phyloP scores from a whole-genome alignment of 768 basidiomycete species.

The Mycena albidolilacea region DNA sequence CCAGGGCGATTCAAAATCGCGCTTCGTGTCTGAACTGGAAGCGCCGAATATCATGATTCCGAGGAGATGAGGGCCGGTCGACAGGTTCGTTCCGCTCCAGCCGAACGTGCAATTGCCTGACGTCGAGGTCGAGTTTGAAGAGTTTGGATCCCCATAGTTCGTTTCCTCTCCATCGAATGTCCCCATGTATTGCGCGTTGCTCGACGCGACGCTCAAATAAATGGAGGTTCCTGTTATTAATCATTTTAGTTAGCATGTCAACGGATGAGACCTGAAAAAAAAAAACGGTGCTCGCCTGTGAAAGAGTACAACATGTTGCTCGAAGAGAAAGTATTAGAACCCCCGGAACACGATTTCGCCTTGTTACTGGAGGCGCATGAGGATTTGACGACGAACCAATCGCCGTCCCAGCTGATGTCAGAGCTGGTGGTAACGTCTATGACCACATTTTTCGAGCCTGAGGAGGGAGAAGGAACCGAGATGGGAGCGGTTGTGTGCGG shows the following conservation, averaged over 20 bases:
- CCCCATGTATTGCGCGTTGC: background rate
- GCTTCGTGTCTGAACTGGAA: background rate
- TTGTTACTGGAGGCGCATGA: slow-evolving; percentile 8
- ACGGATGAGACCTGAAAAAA: background rate
- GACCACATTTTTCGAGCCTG: too few species aligned
- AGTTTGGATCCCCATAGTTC: background rate
- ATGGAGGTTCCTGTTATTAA: background rate
- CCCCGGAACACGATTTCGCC: slow-evolving; percentile 2
- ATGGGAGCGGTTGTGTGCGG: too few species aligned
- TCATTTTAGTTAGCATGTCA: background rate
- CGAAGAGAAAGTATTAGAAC: background rate
- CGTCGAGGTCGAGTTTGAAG: background rate
- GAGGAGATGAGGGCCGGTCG: too few species aligned
- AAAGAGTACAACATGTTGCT: too few species aligned
- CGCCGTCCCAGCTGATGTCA: slow-evolving; percentile 11
- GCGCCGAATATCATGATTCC: background rate
- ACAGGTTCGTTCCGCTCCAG: too few species aligned
- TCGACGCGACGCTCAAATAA: slow-evolving; percentile 18
- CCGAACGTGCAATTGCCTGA: too few species aligned
- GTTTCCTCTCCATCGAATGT: background rate
- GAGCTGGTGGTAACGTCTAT: too few species aligned
- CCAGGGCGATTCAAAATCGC: background rate
- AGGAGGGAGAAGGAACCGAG: too few species aligned
- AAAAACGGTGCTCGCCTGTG: background rate
- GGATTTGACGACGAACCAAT: background rate